These are phyloP conservation scores for Lasiodiplodia gonubiensis DNA, from an alignment of 2,329 filamentous ascomycete genomes.

Conservation along the genomic window DNA sequence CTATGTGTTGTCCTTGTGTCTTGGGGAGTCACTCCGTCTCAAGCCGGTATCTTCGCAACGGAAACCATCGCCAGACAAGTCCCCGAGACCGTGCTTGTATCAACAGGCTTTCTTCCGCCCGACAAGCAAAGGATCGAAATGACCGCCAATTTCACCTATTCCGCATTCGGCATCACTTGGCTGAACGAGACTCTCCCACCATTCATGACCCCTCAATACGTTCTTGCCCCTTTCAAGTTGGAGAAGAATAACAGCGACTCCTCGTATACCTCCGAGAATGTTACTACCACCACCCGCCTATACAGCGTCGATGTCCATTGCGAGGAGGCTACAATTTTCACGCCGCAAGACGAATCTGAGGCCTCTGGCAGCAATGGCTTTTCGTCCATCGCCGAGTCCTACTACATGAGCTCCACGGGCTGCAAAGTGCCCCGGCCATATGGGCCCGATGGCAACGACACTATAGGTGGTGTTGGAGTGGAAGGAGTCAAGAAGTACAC, in stretches of 20 bases:
- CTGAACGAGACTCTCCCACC: constrained; percentile 52
- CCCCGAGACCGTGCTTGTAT: constrained; percentile 28
- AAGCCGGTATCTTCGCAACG: constrained; percentile 60
- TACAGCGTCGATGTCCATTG: constrained; percentile 46
- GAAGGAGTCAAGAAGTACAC: constrained; percentile 33
- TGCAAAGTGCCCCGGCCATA: constrained; percentile 36
- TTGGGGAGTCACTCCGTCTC: constrained; percentile 61
- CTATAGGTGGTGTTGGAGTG: neutral
- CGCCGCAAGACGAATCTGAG: neutral
- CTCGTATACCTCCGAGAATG: constrained; percentile 30
- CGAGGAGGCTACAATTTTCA: constrained; percentile 32
- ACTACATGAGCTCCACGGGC: neutral
- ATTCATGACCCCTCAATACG: constrained; percentile 53
- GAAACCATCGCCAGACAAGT: constrained; percentile 37
- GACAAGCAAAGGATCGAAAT: constrained; percentile 40
- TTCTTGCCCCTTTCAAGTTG: constrained; percentile 51
- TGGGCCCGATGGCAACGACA: neutral
- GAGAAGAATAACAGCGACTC: constrained; percentile 27
- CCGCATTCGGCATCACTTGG: constrained; percentile 54
- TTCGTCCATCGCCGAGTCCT: neutral
- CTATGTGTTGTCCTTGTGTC: constrained; percentile 58
- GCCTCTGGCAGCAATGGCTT: constrained; percentile 28
- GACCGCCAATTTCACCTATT: constrained; percentile 50
- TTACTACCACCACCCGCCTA: constrained; percentile 37
- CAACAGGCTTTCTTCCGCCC: constrained; percentile 38